Percentiles rank a stretch among this genome's conserved stretches.
These are phyloP conservation scores for Sporothrix brasiliensis DNA, from an alignment of 2,329 filamentous ascomycete species.

Conservation along the genomic window DNA sequence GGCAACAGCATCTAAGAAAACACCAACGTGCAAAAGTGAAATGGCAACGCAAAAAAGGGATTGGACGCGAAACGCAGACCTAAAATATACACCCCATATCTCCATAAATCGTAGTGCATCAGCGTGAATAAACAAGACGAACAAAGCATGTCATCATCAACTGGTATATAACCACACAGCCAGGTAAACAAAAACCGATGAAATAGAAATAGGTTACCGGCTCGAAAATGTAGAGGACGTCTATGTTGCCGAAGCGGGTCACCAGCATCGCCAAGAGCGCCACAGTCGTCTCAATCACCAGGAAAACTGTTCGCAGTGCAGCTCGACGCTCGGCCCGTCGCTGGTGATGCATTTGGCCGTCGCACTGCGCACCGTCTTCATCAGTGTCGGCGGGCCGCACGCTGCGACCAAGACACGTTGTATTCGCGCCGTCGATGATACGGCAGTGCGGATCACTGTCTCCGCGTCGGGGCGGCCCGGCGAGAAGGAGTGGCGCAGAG, in stretches of 20 bases:
- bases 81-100: not conserved
- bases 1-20: not conserved
- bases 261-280: conserved; percentile 44
- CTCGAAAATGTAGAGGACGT: not conserved
- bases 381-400: conserved; percentile 53
- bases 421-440: conserved; percentile 42
- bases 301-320: conserved; percentile 56
- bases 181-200: not conserved
- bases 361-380: conserved; percentile 50
- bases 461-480: conserved; percentile 49
- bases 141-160: not conserved
- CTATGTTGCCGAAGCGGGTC: no score
- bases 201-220: not conserved
- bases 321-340: conserved; percentile 53
- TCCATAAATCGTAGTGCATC: not conserved
- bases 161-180: conserved; percentile 1
- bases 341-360: conserved; percentile 50
- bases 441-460: conserved; percentile 45
- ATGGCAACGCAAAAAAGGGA: no score
- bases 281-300: conserved; percentile 42
- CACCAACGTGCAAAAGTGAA: not conserved
- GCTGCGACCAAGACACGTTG: conserved; percentile 52
- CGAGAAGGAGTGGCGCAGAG: conserved; percentile 41
- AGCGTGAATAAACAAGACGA: not conserved
- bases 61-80: not conserved